These are phyloP conservation scores for Entomortierella lignicola DNA, from an alignment of 192 early-diverging fungal genomes.

Conservation along the genomic window DNA sequence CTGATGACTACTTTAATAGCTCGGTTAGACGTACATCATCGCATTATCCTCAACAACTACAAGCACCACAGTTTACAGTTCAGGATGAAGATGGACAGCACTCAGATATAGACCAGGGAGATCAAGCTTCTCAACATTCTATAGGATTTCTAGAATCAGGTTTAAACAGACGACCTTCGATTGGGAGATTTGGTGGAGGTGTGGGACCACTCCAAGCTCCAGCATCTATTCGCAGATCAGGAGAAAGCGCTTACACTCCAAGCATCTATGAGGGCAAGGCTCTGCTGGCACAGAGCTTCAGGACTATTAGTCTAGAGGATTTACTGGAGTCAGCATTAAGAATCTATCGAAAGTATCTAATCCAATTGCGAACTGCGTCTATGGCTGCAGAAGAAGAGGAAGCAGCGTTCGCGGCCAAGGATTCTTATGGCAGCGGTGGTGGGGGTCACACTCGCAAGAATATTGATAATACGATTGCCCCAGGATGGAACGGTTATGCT, in stretches of 20 bases:
- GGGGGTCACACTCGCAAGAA: neutral
- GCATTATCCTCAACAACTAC: constrained; percentile 8
- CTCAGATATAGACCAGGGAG: neutral
- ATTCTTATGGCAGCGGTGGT: neutral
- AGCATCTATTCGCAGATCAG: constrained; percentile 25
- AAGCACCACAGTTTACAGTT: neutral
- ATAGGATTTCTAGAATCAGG: constrained; percentile 14
- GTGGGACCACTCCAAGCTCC: constrained; percentile 35
- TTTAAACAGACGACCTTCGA: constrained; percentile 6
- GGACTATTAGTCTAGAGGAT: constrained; percentile 44
- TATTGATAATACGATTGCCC: constrained; percentile 25
- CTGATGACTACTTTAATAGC: constrained; percentile 35
- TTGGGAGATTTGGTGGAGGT: constrained; percentile 20
- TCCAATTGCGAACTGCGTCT: constrained; percentile 35
- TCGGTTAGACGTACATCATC: constrained; percentile 7
- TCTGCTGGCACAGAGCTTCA: constrained; percentile 30
- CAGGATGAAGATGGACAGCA: constrained; percentile 4
- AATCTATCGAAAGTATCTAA: constrained; percentile 48
- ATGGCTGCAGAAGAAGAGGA: constrained; percentile 49
- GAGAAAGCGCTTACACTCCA: constrained; percentile 40
- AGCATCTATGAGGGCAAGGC: constrained; percentile 31
- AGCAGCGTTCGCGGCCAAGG: neutral
- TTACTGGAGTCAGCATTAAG: constrained; percentile 36
- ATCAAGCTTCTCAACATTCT: constrained; percentile 4
- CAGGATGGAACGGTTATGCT: constrained; percentile 46